Evolutionary conservation across 345 rosid genomes (phyloP).

Genomic region (Eutrema japonicum): DNA sequence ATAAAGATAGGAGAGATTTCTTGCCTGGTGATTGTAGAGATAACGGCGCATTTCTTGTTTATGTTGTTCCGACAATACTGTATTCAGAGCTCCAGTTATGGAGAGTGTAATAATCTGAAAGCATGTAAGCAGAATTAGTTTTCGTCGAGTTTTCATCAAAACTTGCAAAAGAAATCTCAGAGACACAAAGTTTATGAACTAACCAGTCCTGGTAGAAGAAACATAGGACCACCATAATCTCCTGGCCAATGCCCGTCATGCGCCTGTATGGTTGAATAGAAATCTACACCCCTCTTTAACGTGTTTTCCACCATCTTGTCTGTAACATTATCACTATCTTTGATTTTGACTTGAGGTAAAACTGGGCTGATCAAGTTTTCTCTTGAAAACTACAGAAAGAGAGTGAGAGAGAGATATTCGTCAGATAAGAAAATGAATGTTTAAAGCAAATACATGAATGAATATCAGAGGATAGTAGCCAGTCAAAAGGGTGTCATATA

Average conservation of each 20-base stretch:
- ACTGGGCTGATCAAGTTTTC: slow-evolving; percentile 51
- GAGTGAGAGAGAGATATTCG: neutral
- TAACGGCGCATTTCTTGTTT: slow-evolving; percentile 81
- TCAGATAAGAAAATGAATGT: no score
- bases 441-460: no score
- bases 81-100: slow-evolving; percentile 82
- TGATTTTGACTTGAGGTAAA: slow-evolving; percentile 59
- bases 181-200: slow-evolving; percentile 30
- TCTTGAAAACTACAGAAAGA: slow-evolving; percentile 60
- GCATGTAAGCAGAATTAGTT: slow-evolving; percentile 1
- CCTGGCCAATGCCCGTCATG: slow-evolving; percentile 98
- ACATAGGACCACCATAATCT: slow-evolving; percentile 99
- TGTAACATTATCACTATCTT: slow-evolving; percentile 62
- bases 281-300: slow-evolving; percentile 70
- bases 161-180: neutral
- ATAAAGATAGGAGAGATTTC: slow-evolving; percentile 27
- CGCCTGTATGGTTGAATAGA: slow-evolving; percentile 78
- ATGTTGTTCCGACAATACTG: slow-evolving; percentile 76
- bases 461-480: no score
- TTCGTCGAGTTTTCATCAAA: neutral
- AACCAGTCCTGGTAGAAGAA: slow-evolving; percentile 94
- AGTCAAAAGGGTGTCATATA: no score
- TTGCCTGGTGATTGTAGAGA: slow-evolving; percentile 89
- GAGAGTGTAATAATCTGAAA: slow-evolving; percentile 78
- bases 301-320: slow-evolving; percentile 63